A percentile compares a stretch with the other conserved stretches of the same genome.
phyloP scores from a whole-genome alignment of 805 yeast species.

The Metschnikowia cerradonensis region DNA sequence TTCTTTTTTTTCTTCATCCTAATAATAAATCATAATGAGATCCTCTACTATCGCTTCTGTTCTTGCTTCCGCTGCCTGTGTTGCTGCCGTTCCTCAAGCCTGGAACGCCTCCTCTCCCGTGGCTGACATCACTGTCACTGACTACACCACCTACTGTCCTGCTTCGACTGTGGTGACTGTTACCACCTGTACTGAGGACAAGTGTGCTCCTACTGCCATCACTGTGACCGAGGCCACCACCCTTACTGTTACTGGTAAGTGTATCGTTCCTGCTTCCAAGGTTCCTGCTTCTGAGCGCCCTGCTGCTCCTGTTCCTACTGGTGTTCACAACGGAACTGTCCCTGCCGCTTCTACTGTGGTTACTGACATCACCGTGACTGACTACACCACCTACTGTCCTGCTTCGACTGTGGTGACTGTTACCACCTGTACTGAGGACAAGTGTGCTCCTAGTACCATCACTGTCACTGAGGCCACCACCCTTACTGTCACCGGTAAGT shows the following conservation, averaged over 20 bases:
- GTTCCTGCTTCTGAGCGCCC: not conserved
- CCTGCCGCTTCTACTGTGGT: constrained; percentile 15
- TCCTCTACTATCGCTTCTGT: constrained; percentile 1
- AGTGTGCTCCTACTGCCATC: constrained; percentile 24
- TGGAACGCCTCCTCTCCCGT: constrained; percentile 7
- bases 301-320: not conserved
- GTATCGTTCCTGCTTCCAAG: constrained; percentile 22
- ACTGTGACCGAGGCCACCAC: constrained; percentile 32
- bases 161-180: constrained; percentile 29
- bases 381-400: constrained; percentile 38
- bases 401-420: constrained; percentile 29
- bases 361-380: constrained; percentile 28
- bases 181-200: constrained; percentile 27
- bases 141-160: constrained; percentile 38
- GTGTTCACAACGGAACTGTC: not conserved
- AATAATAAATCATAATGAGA: not conserved
- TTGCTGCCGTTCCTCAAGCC: not conserved
- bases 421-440: constrained; percentile 26
- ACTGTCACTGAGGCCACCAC: constrained; percentile 31
- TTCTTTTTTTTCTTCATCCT: not conserved
- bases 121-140: constrained; percentile 34
- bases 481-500: constrained; percentile 30
- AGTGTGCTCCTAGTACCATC: constrained; percentile 24
- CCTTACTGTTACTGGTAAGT: constrained; percentile 30
- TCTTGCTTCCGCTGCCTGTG: constrained; percentile 1